phyloP scores from a whole-genome alignment of 2,329 filamentous ascomycete genomes.

The Fusarium buxicola region DNA sequence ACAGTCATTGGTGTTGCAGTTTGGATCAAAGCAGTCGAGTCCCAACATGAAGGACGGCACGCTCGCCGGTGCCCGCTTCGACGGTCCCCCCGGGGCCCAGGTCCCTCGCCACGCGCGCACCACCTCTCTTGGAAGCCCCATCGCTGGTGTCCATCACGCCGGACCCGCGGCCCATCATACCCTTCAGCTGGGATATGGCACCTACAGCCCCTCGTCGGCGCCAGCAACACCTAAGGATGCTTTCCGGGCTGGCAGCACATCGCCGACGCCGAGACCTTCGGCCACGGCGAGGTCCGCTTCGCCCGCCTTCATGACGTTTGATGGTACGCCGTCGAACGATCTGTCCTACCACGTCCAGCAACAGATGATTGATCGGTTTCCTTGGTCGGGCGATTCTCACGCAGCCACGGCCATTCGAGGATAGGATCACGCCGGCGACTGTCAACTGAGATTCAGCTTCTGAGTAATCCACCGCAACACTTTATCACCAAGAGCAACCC shows the following conservation, averaged over 20 bases:
- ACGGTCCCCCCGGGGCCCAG: constrained; percentile 27
- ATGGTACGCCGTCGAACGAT: constrained; percentile 60
- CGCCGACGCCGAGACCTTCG: constrained; percentile 50
- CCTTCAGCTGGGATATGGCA: constrained; percentile 45
- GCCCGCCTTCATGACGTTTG: constrained; percentile 59
- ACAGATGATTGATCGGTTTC: constrained; percentile 59
- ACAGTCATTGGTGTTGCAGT: constrained; percentile 59
- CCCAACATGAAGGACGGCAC: constrained; percentile 63
- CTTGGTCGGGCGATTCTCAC: constrained; percentile 60
- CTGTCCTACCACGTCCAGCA: constrained; percentile 54
- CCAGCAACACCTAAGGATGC: constrained; percentile 45
- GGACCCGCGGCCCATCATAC: constrained; percentile 58
- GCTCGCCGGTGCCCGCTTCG: constrained; percentile 56
- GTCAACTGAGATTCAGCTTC: constrained; percentile 22
- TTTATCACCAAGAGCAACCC: constrained; percentile 13
- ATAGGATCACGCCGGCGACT: constrained; percentile 44
- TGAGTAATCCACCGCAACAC: constrained; percentile 21
- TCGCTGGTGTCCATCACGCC: constrained; percentile 45
- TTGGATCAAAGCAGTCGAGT: constrained; percentile 69
- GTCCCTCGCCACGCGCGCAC: constrained; percentile 19
- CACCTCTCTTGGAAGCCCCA: constrained; percentile 30
- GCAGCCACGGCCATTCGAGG: constrained; percentile 61
- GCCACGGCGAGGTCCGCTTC: constrained; percentile 58
- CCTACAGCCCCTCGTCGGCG: constrained; percentile 33
- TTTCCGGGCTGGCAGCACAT: constrained; percentile 39